A percentile compares a stretch with the other conserved stretches of the same genome.
These are phyloP conservation scores for Pythium dissotocum DNA, from an alignment of 352 stramenopile species.

Conservation along the genomic window DNA sequence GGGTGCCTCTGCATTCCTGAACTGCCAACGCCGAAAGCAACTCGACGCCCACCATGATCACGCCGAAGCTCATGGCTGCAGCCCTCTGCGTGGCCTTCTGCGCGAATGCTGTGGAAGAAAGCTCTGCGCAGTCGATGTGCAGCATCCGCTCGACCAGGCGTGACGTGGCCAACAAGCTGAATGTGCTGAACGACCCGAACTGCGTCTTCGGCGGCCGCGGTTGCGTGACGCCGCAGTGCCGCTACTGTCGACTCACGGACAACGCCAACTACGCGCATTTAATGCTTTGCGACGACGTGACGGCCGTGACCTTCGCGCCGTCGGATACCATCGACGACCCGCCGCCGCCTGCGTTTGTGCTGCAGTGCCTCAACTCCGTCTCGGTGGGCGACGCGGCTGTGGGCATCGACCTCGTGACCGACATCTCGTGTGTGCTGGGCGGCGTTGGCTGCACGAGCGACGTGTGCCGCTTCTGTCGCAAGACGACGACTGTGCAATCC, in stretches of 20 bases:
- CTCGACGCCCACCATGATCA: too few species aligned
- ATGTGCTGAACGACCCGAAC: not conserved
- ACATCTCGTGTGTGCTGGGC: constrained; percentile 19
- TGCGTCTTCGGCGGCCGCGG: not conserved
- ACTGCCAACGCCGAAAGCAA: too few species aligned
- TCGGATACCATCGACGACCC: not conserved
- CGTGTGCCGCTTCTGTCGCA: constrained; percentile 30
- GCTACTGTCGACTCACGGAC: constrained; percentile 6
- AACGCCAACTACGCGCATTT: constrained; percentile 3
- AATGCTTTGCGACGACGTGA: not conserved
- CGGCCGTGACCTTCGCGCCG: not conserved
- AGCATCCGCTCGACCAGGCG: too few species aligned
- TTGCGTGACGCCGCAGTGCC: constrained; percentile 3
- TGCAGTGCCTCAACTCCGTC: not conserved
- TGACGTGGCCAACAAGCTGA: too few species aligned
- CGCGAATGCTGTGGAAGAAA: too few species aligned
- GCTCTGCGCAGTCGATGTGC: too few species aligned
- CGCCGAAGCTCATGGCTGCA: too few species aligned
- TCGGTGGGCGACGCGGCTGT: constrained; percentile 18
- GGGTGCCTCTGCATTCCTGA: too few species aligned
- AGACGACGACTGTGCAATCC: constrained; percentile 12
- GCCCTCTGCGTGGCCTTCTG: too few species aligned
- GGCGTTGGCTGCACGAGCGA: constrained; percentile 30
- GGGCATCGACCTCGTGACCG: constrained; percentile 24
- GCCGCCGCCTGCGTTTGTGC: constrained; percentile 1